phyloP scores from a whole-genome alignment of 306 rosid species.

The Vigna nakashimae region DNA sequence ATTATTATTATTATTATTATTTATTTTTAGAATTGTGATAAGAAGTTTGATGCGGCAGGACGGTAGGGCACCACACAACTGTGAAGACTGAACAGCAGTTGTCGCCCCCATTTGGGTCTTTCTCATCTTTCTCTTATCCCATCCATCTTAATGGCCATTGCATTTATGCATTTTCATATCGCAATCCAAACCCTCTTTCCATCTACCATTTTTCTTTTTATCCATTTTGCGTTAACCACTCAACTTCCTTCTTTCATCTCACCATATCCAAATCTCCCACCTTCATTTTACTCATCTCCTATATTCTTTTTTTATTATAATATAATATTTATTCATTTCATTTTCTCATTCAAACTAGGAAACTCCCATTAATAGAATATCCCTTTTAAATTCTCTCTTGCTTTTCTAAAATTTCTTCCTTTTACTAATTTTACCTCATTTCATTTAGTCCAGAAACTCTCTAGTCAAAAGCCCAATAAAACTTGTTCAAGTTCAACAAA shows the following conservation, averaged over 20 bases:
- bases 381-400: background rate
- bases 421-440: background rate
- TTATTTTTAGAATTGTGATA: background rate
- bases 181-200: background rate
- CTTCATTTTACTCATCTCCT: too few species aligned
- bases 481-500: background rate
- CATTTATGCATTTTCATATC: conserved; percentile 1
- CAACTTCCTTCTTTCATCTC: background rate
- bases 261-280: too few species aligned
- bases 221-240: background rate
- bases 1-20: too few species aligned
- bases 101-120: conserved; percentile 47
- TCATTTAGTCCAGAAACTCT: background rate
- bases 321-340: background rate
- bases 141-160: conserved; percentile 27
- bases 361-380: background rate
- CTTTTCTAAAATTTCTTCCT: background rate
- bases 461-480: background rate
- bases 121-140: conserved; percentile 21
- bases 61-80: conserved; percentile 46
- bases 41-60: conserved; percentile 46
- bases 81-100: conserved; percentile 40
- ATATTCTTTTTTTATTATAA: too few species aligned
- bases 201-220: background rate
- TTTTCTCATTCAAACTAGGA: background rate